Base-by-base conservation (phyloP, 352 stramenopile species). In the Aphanomyces cochlioides region DNA sequence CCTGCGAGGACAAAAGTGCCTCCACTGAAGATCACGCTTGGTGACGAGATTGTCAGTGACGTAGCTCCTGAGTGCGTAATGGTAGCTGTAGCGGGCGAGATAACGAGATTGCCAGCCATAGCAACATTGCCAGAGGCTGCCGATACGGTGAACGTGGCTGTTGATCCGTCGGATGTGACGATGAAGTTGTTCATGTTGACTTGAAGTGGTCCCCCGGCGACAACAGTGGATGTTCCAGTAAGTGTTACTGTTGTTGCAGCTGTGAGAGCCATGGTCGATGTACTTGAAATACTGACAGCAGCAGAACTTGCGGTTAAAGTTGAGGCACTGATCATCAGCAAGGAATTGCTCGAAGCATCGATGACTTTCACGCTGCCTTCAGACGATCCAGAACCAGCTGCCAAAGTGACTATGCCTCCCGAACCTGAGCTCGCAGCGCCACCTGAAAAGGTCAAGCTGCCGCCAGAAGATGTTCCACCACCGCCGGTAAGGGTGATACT, bases 141-240 rank as follows among this genome's bases (percentile, higher is more conserved):
- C 41, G 77, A 67, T 19, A 84, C 79, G 50, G 73, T 72, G 41
- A 85, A 74, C 36, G 82, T 72, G 38, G 83, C 56, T 43, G 45
- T 68, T 28, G 56, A 50, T 50, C n/a, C 54, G 48, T 61, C 59
- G 45, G 70, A 72, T 28, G 76, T 82, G 15, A 84, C 77, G 6
- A 60, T 72, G 60, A 87, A 76, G 56, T 82, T 66, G 40, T 85
- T 70, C 48, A 75, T 80, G 56, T 85, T 77, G 21, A 90, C 78
- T 47, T 80, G 67, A 59, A 90, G 73, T 8, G 61, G 39, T 10
- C 78, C 81, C 13, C 79, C 79, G 8, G 75, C 69, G 67, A 90
- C 63, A 39, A 77, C 77, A 10, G 81, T 89, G 15, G 69, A 77
- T 34, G 73, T 69, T 13, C 74, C 77, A 15, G 79, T 76, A 13